Conservation (phyloP, 305 asterid genomes). For the Fraxinus albicans region DNA sequence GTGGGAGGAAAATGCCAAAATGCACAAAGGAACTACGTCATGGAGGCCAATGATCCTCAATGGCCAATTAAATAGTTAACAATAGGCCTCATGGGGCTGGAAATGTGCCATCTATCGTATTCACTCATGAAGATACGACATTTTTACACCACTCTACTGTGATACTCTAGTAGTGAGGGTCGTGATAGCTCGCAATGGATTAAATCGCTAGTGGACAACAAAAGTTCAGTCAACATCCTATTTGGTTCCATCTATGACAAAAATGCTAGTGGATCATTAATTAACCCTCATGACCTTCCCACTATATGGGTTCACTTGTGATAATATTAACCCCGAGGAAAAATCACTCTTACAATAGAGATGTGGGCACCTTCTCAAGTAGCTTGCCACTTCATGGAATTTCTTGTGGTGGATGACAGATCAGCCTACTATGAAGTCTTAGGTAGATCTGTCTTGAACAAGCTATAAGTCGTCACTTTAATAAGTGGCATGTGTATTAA, state of each 20-base stretch:
- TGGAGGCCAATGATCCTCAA: too few species aligned
- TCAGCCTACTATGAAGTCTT: neutral
- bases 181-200: neutral
- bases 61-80: neutral
- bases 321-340: neutral
- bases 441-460: neutral
- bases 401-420: neutral
- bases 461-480: neutral
- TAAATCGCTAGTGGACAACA: neutral
- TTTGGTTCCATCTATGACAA: too few species aligned
- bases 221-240: neutral
- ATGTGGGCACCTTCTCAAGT: neutral
- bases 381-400: neutral
- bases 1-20: neutral
- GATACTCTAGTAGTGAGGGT: neutral
- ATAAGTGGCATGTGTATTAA: too few species aligned
- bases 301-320: neutral
- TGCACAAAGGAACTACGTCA: neutral
- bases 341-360: neutral
- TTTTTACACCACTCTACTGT: too few species aligned
- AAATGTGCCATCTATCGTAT: neutral
- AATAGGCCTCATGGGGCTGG: neutral
- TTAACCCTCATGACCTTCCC: neutral
- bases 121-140: neutral
- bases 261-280: neutral